A percentile compares a stretch with the other conserved stretches of the same genome.
Evolutionary conservation across 2,329 filamentous ascomycete species (phyloP).

Genomic region (Microsporum canis): DNA sequence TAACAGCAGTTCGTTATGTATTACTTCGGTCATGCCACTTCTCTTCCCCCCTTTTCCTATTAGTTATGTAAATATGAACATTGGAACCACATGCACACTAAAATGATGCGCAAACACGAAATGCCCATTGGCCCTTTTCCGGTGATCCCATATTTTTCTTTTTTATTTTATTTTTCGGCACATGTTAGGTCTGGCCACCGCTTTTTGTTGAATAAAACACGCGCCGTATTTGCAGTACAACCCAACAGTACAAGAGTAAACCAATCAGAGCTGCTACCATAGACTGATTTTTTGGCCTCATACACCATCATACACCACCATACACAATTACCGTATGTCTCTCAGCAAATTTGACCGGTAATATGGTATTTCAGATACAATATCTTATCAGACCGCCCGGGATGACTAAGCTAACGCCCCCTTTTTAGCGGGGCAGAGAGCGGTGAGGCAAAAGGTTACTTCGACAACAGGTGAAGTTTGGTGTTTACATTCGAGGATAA

Average conservation of each 20-base stretch:
- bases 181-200: not conserved
- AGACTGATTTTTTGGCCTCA: not conserved
- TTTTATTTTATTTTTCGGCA: not conserved
- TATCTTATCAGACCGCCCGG: not conserved
- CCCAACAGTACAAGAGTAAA: not conserved
- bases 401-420: not conserved
- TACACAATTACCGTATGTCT: not conserved
- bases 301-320: not conserved
- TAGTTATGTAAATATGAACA: not conserved
- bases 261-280: not conserved
- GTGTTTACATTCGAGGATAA: not conserved
- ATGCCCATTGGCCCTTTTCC: not conserved
- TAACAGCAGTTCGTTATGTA: slow-evolving; percentile 21
- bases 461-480: not conserved
- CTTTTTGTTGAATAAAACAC: slow-evolving; percentile 3
- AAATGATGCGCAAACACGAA: not conserved
- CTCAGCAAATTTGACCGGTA: not conserved
- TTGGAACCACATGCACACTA: not conserved
- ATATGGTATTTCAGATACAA: not conserved
- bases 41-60: not conserved
- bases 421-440: not conserved
- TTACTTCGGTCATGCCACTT: not conserved
- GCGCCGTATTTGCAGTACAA: not conserved
- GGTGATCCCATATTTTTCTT: not conserved
- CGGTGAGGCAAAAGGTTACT: not conserved